phyloP scores from a whole-genome alignment of 192 early-diverging fungal genomes.

The Coemansia guatemalensis region DNA sequence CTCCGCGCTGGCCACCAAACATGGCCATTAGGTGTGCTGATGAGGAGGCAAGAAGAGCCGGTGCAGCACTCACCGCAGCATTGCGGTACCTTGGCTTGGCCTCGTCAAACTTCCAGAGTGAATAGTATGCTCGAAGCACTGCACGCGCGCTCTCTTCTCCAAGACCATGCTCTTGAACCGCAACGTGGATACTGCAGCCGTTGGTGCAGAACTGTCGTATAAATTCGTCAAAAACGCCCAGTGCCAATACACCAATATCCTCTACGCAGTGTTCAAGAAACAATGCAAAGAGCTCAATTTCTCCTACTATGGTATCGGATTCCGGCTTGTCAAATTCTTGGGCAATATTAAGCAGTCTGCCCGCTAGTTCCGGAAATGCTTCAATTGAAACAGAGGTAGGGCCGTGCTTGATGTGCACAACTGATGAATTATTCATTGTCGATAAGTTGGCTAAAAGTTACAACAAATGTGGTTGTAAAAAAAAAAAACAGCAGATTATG shows the following conservation, averaged over 20 bases:
- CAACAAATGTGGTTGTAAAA: neutral
- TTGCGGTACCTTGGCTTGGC: neutral
- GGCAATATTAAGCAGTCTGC: neutral
- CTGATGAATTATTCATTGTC: neutral
- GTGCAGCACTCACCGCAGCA: neutral
- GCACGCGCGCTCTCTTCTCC: slow-evolving; percentile 3
- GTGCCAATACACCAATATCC: neutral
- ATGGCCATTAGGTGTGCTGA: slow-evolving; percentile 68
- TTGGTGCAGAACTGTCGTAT: neutral
- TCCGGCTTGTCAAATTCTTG: neutral
- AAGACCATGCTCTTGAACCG: slow-evolving; percentile 4
- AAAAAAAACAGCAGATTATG: neutral
- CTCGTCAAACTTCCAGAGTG: slow-evolving; percentile 9
- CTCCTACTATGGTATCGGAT: neutral
- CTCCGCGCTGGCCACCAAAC: slow-evolving; percentile 94
- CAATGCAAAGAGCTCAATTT: neutral
- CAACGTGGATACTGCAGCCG: slow-evolving; percentile 17
- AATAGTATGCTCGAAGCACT: slow-evolving; percentile 26
- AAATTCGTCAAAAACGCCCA: slow-evolving; percentile 3
- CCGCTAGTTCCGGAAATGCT: neutral
- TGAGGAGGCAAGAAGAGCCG: slow-evolving; percentile 39
- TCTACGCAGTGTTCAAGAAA: neutral
- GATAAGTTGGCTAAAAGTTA: neutral
- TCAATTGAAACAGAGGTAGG: neutral
- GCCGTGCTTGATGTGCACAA: neutral